These are phyloP conservation scores for Camelina neglecta DNA, from an alignment of 345 rosid species.

Conservation along the genomic window DNA sequence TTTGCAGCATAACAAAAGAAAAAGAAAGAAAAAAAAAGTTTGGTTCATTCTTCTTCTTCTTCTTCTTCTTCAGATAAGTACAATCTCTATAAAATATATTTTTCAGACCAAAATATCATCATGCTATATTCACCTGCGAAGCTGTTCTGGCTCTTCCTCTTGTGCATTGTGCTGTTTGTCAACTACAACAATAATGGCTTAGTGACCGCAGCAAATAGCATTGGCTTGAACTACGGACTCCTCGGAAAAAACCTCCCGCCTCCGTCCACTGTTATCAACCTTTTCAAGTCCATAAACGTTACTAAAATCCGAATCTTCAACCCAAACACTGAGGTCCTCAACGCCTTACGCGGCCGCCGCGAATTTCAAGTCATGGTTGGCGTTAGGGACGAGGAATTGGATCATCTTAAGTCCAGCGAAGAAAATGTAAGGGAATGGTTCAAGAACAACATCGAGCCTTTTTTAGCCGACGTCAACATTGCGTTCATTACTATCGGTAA, in stretches of 20 bases:
- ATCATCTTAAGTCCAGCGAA: neutral
- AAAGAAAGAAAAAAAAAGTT: no score
- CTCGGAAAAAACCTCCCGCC: conserved; percentile 52
- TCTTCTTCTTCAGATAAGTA: no score
- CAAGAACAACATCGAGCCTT: neutral
- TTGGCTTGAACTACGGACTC: conserved; percentile 52
- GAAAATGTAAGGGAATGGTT: neutral
- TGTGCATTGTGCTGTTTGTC: conserved; percentile 9
- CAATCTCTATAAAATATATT: no score
- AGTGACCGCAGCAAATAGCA: neutral
- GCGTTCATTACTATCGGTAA: neutral
- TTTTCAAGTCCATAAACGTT: conserved; percentile 38
- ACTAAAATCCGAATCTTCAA: neutral
- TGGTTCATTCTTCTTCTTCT: no score
- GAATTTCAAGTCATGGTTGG: neutral
- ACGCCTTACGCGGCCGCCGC: neutral
- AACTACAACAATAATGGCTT: conserved; percentile 8
- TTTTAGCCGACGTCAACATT: neutral
- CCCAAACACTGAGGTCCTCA: neutral
- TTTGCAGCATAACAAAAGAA: no score
- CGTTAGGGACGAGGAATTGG: neutral
- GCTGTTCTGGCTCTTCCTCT: neutral
- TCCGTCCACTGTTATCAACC: conserved; percentile 43
- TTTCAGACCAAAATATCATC: no score
- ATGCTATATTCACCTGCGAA: no score